Evolutionary conservation across 306 rosid genomes (phyloP), one percentile per base, ranked within the genome.

Genomic region (Citrullus mucosospermus): DNA sequence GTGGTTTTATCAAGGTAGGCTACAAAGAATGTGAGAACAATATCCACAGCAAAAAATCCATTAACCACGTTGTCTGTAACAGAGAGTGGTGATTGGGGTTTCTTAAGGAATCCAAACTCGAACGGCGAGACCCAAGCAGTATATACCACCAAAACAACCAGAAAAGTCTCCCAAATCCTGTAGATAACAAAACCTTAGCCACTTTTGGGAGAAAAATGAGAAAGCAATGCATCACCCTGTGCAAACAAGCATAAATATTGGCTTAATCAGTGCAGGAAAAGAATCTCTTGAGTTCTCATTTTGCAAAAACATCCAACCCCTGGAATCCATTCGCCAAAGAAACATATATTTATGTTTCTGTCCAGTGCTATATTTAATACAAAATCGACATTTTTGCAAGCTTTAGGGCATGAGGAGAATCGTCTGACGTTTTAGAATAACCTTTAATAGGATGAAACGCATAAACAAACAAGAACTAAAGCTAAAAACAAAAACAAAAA

Each of bases 51-150:
- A 67, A 96, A 92, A 81, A 96, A 85, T 28, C 89, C 92, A 83
- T 96, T 96, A 59, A 87, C 98, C 78, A 92, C 82, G 75, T 96
- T 96, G 82, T 92, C 99, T 0, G 80, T 25, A 36, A 90, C 72
- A 38, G 97, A 78, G 44, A 96, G 93, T 0, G 92, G 93, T 17
- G 77, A 78, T 59, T 83, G 65, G 36, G 98, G 98, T 78, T 89
- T 89, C 65, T 63, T 75, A 1, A 96, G 91, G 79, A 96, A 96
- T 17, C 98, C 99, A 15, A 96, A 92, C 79, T 96, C 99, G 43
- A 96, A 92, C 2, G 99, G 99, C 13, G 99, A 96, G 16, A 87
- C 98, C 99, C 99, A 96, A 15, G 97, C 98, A 44, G 99, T 92
- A 67, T 96, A 96, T 70, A 88, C 59, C 14, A 92, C 99, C 61